phyloP scores from a whole-genome alignment of 2,329 filamentous ascomycete genomes.

The Anthostomella pinea region DNA sequence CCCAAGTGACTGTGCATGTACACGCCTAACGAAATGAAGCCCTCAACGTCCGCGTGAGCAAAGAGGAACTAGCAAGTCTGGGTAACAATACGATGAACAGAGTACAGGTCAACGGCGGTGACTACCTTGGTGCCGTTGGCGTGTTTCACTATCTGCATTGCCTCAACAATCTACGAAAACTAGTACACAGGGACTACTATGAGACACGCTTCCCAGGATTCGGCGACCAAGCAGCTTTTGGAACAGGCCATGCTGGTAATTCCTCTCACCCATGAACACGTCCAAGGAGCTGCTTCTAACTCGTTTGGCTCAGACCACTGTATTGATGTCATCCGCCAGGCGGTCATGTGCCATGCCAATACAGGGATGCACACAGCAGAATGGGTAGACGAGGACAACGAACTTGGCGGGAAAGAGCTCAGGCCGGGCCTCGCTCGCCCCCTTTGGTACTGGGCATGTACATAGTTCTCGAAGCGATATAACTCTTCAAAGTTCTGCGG shows the following conservation, averaged over 20 bases:
- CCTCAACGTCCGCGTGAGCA: conserved; percentile 13
- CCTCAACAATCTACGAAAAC: conserved; percentile 13
- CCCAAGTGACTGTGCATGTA: too few relatives aligned
- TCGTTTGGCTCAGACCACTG: conserved; percentile 16
- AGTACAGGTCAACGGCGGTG: conserved; percentile 16
- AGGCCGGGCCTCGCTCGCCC: too few relatives aligned
- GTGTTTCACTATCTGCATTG: conserved; percentile 19
- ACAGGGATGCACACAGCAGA: conserved; percentile 2
- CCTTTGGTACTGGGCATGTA: too few relatives aligned
- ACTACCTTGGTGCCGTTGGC: conserved; percentile 14
- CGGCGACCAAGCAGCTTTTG: conserved; percentile 5
- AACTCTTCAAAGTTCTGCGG: too few relatives aligned
- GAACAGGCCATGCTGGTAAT: conserved; percentile 13
- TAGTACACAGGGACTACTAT: conserved; percentile 18
- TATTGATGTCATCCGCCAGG: conserved; percentile 16
- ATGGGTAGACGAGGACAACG: conserved; percentile 5
- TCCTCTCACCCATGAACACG: neutral
- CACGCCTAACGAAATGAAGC: conserved; percentile 9
- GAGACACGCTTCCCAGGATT: conserved; percentile 4
- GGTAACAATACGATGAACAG: conserved; percentile 15
- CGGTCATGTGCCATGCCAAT: conserved; percentile 17
- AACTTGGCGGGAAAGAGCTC: too few relatives aligned
- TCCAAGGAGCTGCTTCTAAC: too few relatives aligned
- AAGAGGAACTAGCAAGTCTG: conserved; percentile 5
- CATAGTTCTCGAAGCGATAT: too few relatives aligned